Base-by-base conservation (phyloP, 257 asterid genomes). In the Scutellaria barbata region DNA sequence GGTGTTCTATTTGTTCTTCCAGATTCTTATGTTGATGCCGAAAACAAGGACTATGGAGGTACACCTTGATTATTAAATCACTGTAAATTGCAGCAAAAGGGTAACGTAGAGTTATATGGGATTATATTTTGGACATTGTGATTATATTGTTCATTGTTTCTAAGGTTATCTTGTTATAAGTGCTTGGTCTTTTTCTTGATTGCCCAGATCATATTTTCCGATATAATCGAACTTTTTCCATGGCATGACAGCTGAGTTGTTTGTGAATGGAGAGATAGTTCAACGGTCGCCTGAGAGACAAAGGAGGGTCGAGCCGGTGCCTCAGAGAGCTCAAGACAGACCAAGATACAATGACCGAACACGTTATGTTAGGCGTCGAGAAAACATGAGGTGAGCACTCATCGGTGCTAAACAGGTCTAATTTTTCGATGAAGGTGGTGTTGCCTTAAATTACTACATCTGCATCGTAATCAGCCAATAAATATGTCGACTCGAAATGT, bases 41-140 rank as follows among this genome's bases (percentile, higher is more conserved):
- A 92, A 81, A 88, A 94, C 89, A 94, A 94, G 79, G 98, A 94
- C 62, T 94, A 94, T 66, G 98, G 99, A 82, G 99, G 98, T 94
- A 82, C 10, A 45, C 43, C 18, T 52, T 6, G 53, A 40, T 10
- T 54, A 8, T 10, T 33, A 58, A 40, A 33, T 58, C 16, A 47
- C 58, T 39, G n/a, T 17, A 62, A 59, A 35, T 22, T 64, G 57
- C 25, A 25, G 18, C 25, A 6, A 33, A 7, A 45, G 41, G 10
- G 3, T 45, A 5, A 35, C 12, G 12, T 30, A 55, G 30, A 18
- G 13, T 41, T 41, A 40, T 40, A 9, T 61, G 40, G 40, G 17
- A 40, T 30, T 17, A 2, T 13, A 2, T 13, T 2, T 50, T 39
- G 45, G 11, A 51, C 18, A 50, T 48, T 62, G n/a, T 46, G 17